These are phyloP conservation scores for Arthrobotrys entomopaga DNA, from an alignment of 2,329 filamentous ascomycete species.

Conservation along the genomic window DNA sequence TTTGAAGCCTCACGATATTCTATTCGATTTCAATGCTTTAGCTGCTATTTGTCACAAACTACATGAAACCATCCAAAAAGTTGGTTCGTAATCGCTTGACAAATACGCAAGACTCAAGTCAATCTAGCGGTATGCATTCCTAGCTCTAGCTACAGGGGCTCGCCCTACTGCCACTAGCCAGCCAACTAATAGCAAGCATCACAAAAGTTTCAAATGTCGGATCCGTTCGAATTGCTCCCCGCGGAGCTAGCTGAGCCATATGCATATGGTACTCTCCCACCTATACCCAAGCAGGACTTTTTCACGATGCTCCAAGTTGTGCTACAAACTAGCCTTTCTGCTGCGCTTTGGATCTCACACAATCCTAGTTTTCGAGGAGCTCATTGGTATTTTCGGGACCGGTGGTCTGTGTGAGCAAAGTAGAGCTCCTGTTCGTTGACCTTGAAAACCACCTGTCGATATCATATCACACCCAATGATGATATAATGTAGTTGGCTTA, in stretches of 20 bases:
- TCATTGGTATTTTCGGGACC: not conserved
- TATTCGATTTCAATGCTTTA: too few relatives aligned
- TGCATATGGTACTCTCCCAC: not conserved
- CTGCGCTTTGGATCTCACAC: not conserved
- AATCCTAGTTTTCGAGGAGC: not conserved
- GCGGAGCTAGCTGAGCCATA: not conserved
- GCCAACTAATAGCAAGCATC: too few relatives aligned
- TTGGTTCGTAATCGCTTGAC: not conserved
- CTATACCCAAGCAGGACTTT: not conserved
- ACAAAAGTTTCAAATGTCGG: too few relatives aligned
- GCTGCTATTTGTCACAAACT: too few relatives aligned
- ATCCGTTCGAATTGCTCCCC: not conserved
- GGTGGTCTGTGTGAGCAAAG: slow-evolving; percentile 1
- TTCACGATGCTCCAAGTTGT: slow-evolving; percentile 5
- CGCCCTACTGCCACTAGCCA: not conserved
- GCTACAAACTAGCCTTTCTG: not conserved
- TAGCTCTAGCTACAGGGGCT: too few relatives aligned
- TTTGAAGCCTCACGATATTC: too few relatives aligned
- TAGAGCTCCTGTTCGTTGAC: not conserved
- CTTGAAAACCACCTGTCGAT: too few relatives aligned
- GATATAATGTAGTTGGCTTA: too few relatives aligned
- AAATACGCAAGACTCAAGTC: not conserved
- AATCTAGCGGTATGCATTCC: not conserved
- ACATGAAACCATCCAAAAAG: too few relatives aligned
- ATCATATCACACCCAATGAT: too few relatives aligned